Base-by-base conservation (phyloP, 176 grass and related monocot genomes). In the Aegilops speltoides region DNA sequence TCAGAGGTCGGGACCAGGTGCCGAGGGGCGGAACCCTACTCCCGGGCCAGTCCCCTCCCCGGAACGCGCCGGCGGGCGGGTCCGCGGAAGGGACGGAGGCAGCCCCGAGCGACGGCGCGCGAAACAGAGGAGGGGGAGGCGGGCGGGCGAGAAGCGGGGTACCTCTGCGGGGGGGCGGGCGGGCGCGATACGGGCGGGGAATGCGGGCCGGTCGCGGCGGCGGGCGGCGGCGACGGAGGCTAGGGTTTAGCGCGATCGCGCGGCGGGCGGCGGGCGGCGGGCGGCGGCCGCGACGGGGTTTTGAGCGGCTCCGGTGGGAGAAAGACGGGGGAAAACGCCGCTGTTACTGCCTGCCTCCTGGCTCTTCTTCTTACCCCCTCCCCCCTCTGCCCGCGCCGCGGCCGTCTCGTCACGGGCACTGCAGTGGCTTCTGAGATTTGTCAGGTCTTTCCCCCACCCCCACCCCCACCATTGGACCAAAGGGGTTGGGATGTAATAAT, bases 171-270 rank as follows among this genome's bases (percentile, higher is more conserved):
- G 67, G 17, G 66, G 66, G 6, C 20, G 65, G 68, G 20, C 10
- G 37, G 37, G 69, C 6, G 12, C 23, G 68, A 10, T 11, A 40
- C 70, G 37, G 70, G 70, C 70, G 70, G 22, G 6, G 38, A 73
- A 73, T 73, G 70, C 70, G 11, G 70, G 2, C 2, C 70, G 38
- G 40, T 45, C 38, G 70, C 8, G 20, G 9, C 20, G 37, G 37
- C 36, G 36, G 37, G 36, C 69, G 68, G 22, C 36, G 68, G 33
- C 54, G 67, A 10, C 67, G 68, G 22, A 17, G 69, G 6, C 70
- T 73, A 73, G 70, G 70, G 70, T 73, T 73, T 71, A n/a, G 70
- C 70, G 22, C 70, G 70, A 43, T 43, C 70, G 22, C 33, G 33
- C 33, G 33, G 33, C 36, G 66, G 16, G 17, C 17, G 17, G 33